Percentiles rank a stretch among this genome's conserved stretches.
Evolutionary conservation across 1,284 basidiomycete genomes (phyloP).

Genomic region (Sphaerobolus stellatus): DNA sequence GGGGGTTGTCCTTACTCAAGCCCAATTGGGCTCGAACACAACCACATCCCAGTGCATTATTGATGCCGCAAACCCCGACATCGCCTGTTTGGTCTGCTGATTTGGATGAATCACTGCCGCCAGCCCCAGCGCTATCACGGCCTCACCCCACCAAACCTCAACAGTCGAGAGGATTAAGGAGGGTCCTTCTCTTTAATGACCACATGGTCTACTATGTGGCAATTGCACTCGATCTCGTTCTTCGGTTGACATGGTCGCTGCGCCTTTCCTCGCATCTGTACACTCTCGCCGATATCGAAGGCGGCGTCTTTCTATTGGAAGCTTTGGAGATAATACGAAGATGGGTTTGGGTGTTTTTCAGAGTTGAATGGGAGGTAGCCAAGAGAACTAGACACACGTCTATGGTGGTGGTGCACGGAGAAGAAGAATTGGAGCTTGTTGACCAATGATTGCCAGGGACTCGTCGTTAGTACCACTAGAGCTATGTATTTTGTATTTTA

Average conservation of each 20-base stretch:
- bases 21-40: no score
- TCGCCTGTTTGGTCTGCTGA: constrained; percentile 15
- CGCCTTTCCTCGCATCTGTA: constrained; percentile 90
- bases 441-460: no score
- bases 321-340: constrained; percentile 85
- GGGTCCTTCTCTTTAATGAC: constrained; percentile 72
- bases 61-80: constrained; percentile 29
- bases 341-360: constrained; percentile 96
- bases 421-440: neutral
- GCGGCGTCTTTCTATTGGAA: constrained; percentile 88
- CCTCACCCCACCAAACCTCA: constrained; percentile 26
- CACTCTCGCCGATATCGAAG: constrained; percentile 77
- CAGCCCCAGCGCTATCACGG: constrained; percentile 20
- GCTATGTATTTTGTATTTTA: no score
- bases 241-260: constrained; percentile 94
- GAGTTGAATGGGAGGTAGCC: constrained; percentile 93
- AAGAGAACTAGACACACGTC: constrained; percentile 36
- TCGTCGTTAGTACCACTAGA: no score
- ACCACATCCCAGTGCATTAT: constrained; percentile 33
- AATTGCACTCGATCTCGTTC: constrained; percentile 81
- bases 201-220: constrained; percentile 80
- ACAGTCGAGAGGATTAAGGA: constrained; percentile 71
- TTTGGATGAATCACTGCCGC: constrained; percentile 11
- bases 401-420: neutral
- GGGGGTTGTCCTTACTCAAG: constrained; percentile 84